These are phyloP conservation scores for Saturnispora gosingensis DNA, from an alignment of 805 yeast species.

Conservation along the genomic window DNA sequence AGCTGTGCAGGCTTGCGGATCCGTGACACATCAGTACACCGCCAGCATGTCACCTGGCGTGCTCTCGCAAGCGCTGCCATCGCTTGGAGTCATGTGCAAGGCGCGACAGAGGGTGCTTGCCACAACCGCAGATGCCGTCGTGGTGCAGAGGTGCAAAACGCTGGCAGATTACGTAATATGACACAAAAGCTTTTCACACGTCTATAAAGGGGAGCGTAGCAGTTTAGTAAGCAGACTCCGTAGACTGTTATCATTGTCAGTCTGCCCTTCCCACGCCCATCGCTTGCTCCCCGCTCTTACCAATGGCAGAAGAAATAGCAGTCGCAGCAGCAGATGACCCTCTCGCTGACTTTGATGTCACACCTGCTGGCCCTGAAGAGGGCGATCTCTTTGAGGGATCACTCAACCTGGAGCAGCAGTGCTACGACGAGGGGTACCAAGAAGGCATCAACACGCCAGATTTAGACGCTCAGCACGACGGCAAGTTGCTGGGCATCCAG, in stretches of 20 bases:
- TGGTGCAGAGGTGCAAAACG: too few relatives aligned
- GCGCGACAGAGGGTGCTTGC: too few relatives aligned
- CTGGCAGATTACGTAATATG: too few relatives aligned
- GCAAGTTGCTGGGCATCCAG: constrained; percentile 76
- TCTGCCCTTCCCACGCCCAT: not conserved
- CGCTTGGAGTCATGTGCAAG: too few relatives aligned
- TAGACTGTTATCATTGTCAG: not conserved
- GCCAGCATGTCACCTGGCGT: too few relatives aligned
- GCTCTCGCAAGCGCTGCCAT: too few relatives aligned
- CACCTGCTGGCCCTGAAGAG: not conserved
- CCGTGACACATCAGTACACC: too few relatives aligned
- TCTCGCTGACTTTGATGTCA: constrained; percentile 3
- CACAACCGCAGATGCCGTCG: too few relatives aligned
- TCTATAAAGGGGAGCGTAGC: too few relatives aligned
- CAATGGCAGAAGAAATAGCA: not conserved
- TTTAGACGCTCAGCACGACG: constrained; percentile 56
- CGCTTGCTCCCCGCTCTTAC: not conserved
- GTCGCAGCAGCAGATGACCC: constrained; percentile 1
- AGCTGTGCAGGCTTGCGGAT: too few relatives aligned
- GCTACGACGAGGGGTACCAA: constrained; percentile 56
- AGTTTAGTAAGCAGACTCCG: not conserved
- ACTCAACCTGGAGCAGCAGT: constrained; percentile 51
- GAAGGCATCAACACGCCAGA: constrained; percentile 64
- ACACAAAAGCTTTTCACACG: too few relatives aligned
- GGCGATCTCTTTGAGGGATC: constrained; percentile 36